Evolutionary conservation across 345 rosid genomes (phyloP), one percentile per base, ranked within the genome.

Genomic region (Iberis pinnata): DNA sequence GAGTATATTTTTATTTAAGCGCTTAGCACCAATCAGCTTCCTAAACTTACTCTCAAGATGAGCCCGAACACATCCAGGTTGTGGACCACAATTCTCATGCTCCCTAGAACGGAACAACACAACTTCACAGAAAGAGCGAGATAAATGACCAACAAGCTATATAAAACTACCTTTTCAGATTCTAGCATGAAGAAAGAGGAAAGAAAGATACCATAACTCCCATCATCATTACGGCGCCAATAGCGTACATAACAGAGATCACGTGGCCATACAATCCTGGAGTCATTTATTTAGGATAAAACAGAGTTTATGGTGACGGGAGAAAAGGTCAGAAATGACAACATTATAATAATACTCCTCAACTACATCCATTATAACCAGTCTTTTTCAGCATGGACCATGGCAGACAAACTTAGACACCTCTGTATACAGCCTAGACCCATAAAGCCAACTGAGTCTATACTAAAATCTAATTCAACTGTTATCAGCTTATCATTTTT

Each of bases 161-260:
- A 7, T 27, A 57, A 44, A 58, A 39, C 12, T 32, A 60, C 4
- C 8, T 43, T 36, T 32, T 22, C 19, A 65, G 49, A 62, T 52
- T 57, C 33, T 40, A 24, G 51, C 48, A 44, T 56, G 55, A 18
- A 47, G 4, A 18, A 48, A 52, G 37, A 50, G 56, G 55, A 33
- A 46, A 65, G 66, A 47, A 29, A 37, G 40, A 47, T 82, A 86
- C 99, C 99, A 75, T 93, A 93, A 69, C 97, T 93, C 64, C 99
- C 96, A 52, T 93, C 99, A 67, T 93, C 99, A 64, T 93, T 93
- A 70, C 95, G 79, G 25, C 97, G 92, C 99, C 99, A 93, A 66
- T 88, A 93, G 29, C 99, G 88, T 64, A 88, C 95, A 73, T 88
- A 88, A 67, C 96, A 93, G 59, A 93, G 95, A 67, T 93, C 99